Conservation (phyloP, 83 land plant species). For the Thuja plicata region DNA sequence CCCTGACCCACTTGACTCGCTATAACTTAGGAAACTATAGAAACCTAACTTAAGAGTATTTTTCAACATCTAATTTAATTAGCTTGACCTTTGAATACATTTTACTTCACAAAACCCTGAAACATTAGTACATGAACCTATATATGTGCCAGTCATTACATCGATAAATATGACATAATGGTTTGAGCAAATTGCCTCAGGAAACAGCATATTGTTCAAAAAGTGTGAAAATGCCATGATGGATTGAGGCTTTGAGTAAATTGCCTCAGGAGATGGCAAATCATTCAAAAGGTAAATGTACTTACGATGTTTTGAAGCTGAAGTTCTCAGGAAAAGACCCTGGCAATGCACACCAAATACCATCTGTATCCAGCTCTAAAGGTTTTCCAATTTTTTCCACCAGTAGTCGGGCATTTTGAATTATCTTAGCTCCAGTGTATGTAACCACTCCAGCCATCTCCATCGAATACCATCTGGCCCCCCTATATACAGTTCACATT, state of each 20-base stretch:
- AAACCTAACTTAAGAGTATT: not conserved
- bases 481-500: slow-evolving; percentile 43
- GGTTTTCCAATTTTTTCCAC: slow-evolving; percentile 98
- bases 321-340: slow-evolving; percentile 98
- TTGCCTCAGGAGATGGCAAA: not conserved
- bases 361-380: slow-evolving; percentile 98
- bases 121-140: not conserved
- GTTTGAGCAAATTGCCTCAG: not conserved
- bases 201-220: not conserved
- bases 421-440: slow-evolving; percentile 98
- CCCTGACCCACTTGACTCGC: not conserved
- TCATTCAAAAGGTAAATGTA: not conserved
- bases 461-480: slow-evolving; percentile 99
- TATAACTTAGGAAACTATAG: not conserved
- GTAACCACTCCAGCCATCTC: slow-evolving; percentile 99
- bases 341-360: slow-evolving; percentile 98
- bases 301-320: slow-evolving; percentile 81
- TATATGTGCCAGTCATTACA: not conserved
- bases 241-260: not conserved
- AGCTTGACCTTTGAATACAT: not conserved
- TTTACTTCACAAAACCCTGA: not conserved
- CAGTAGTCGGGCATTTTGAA: slow-evolving; percentile 94
- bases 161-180: not conserved
- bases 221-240: not conserved
- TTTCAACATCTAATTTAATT: not conserved